Evolutionary conservation across 345 rosid species (phyloP).

Genomic region (Aquilaria malaccensis): DNA sequence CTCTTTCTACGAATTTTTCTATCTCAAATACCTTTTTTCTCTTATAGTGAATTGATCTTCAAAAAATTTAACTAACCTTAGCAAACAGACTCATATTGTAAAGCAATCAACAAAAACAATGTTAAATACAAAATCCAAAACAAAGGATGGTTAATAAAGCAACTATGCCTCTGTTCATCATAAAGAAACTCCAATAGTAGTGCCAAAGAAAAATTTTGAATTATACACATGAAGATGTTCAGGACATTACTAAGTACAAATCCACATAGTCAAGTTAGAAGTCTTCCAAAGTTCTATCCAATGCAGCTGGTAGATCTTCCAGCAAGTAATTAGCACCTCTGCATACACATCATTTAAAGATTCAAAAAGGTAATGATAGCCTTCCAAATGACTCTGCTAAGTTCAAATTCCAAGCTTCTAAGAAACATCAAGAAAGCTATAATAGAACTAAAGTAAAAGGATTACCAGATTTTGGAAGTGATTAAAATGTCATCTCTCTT

Average conservation of each 20-base stretch:
- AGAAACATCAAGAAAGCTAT: not conserved
- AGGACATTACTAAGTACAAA: slow-evolving; percentile 53
- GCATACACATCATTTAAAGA: slow-evolving; percentile 1
- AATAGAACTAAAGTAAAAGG: not conserved
- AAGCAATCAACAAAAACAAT: too few relatives aligned
- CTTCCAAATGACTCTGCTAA: not conserved
- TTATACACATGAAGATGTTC: too few relatives aligned
- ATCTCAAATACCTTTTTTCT: too few relatives aligned
- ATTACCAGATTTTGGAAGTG: slow-evolving; percentile 74
- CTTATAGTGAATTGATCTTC: slow-evolving; percentile 40
- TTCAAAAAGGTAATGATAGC: not conserved
- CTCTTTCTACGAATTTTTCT: too few relatives aligned
- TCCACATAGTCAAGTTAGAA: slow-evolving; percentile 67
- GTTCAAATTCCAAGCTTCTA: too few relatives aligned
- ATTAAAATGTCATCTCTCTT: slow-evolving; percentile 50
- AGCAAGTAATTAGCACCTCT: slow-evolving; percentile 57
- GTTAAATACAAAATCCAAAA: too few relatives aligned
- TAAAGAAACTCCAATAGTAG: too few relatives aligned
- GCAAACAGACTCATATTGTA: too few relatives aligned
- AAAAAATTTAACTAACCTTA: not conserved
- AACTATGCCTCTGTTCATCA: too few relatives aligned
- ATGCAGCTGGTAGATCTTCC: slow-evolving; percentile 49
- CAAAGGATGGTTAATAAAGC: too few relatives aligned
- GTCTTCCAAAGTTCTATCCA: slow-evolving; percentile 55
- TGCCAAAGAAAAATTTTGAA: too few relatives aligned